Conservation (phyloP, 1,284 basidiomycete species). For the Cystobasidium slooffiae region DNA sequence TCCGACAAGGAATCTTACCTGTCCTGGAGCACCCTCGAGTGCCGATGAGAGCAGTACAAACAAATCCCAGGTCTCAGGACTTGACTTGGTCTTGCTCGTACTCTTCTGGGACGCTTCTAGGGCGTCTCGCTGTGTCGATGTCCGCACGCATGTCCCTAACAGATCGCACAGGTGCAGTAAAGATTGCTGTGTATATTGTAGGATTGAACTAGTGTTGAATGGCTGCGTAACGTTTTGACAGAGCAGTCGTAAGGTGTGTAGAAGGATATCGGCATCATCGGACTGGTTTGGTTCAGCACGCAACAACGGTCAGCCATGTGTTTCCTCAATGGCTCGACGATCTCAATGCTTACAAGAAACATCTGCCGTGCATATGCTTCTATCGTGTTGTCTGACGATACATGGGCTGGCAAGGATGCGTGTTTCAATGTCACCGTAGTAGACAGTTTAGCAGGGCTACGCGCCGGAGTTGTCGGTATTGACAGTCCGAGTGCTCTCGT, state of each 20-base stretch:
- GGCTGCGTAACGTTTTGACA: neutral
- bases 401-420: neutral
- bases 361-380: constrained; percentile 8
- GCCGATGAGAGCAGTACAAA: constrained; percentile 14
- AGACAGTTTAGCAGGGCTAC: neutral
- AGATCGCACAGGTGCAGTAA: constrained; percentile 22
- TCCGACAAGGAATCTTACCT: constrained; percentile 2
- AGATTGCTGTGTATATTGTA: constrained; percentile 10
- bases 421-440: neutral
- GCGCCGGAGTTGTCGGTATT: neutral
- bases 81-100: neutral
- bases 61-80: constrained; percentile 4
- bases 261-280: constrained; percentile 8
- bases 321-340: too few relatives aligned
- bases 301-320: neutral
- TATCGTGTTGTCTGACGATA: neutral
- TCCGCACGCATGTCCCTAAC: constrained; percentile 18
- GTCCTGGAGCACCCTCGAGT: constrained; percentile 11
- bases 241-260: neutral
- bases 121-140: constrained; percentile 21
- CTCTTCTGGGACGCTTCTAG: neutral
- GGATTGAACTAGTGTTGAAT: neutral
- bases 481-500: constrained; percentile 9
- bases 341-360: constrained; percentile 15
- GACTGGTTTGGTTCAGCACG: neutral